Evolutionary conservation across 2,329 filamentous ascomycete genomes (phyloP).

Genomic region (Trichoderma oligosporum): DNA sequence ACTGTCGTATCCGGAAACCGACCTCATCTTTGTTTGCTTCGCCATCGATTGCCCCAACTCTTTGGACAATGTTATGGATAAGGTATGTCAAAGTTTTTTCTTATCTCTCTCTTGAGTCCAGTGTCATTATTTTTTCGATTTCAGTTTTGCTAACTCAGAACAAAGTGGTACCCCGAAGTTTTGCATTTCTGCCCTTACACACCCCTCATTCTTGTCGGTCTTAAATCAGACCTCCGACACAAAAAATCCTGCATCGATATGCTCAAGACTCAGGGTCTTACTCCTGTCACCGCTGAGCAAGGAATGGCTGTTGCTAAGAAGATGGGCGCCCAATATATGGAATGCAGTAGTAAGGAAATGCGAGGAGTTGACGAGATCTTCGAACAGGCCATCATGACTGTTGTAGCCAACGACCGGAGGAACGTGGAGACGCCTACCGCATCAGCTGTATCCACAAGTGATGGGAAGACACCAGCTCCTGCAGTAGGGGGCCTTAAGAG

Average conservation of each 20-base stretch:
- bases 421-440: constrained; percentile 52
- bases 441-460: constrained; percentile 37
- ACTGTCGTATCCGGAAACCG: constrained; percentile 95
- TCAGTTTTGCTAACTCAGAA: constrained; percentile 26
- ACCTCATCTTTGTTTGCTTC: constrained; percentile 97
- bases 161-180: constrained; percentile 98
- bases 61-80: constrained; percentile 97
- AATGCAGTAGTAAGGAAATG: constrained; percentile 98
- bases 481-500: constrained; percentile 57
- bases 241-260: constrained; percentile 98
- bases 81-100: constrained; percentile 59
- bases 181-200: constrained; percentile 98
- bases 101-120: background rate
- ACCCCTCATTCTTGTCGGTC: constrained; percentile 87
- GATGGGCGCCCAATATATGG: constrained; percentile 95
- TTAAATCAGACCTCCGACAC: constrained; percentile 93
- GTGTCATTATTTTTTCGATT: background rate
- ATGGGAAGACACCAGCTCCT: constrained; percentile 39
- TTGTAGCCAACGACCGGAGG: constrained; percentile 74
- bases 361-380: constrained; percentile 95
- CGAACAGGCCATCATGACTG: constrained; percentile 82
- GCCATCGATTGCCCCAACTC: constrained; percentile 98
- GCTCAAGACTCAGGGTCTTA: constrained; percentile 95
- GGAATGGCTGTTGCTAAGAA: constrained; percentile 82
- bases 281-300: constrained; percentile 88